These are phyloP conservation scores for Phytophthora brassicae DNA, from an alignment of 352 stramenopile species.

Conservation along the genomic window DNA sequence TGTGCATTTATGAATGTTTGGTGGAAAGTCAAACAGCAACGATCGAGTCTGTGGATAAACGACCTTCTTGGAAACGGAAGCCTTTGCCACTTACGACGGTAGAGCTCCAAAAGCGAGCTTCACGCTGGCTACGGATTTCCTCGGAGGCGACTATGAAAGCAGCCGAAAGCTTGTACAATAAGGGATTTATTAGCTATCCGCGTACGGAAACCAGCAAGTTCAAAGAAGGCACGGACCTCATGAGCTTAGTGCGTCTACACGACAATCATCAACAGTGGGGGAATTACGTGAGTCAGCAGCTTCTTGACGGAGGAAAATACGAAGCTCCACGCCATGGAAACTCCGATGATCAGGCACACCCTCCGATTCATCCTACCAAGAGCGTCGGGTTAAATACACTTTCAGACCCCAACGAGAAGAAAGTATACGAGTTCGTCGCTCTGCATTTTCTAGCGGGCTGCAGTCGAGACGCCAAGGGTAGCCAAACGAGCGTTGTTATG, in stretches of 20 bases:
- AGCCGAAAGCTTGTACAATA: conserved; percentile 97
- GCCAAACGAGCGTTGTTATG: conserved; percentile 89
- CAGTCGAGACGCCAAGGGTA: conserved; percentile 92
- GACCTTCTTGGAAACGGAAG: conserved; percentile 92
- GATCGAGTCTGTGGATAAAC: conserved; percentile 73
- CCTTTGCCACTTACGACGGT: conserved; percentile 98
- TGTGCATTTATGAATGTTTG: conserved; percentile 92
- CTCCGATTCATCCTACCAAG: conserved; percentile 99
- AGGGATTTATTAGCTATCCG: conserved; percentile 98
- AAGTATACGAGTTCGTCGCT: conserved; percentile 97
- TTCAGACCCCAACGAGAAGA: conserved; percentile 86
- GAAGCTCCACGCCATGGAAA: conserved; percentile 88
- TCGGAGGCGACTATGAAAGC: conserved; percentile 97
- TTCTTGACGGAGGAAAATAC: conserved; percentile 68
- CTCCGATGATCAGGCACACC: conserved; percentile 97
- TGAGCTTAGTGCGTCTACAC: conserved; percentile 74
- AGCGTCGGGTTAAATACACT: conserved; percentile 75
- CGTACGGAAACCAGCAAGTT: conserved; percentile 99
- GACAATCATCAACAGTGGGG: conserved; percentile 74
- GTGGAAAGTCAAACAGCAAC: conserved; percentile 62
- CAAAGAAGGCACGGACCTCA: conserved; percentile 92
- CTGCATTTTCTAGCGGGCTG: conserved; percentile 99
- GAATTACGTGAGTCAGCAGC: conserved; percentile 64
- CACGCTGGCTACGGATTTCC: conserved; percentile 94
- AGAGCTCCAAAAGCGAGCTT: conserved; percentile 98